These are phyloP conservation scores for Nelumbo lutea DNA, from an alignment of 164 flowering plant genomes.

Conservation along the genomic window DNA sequence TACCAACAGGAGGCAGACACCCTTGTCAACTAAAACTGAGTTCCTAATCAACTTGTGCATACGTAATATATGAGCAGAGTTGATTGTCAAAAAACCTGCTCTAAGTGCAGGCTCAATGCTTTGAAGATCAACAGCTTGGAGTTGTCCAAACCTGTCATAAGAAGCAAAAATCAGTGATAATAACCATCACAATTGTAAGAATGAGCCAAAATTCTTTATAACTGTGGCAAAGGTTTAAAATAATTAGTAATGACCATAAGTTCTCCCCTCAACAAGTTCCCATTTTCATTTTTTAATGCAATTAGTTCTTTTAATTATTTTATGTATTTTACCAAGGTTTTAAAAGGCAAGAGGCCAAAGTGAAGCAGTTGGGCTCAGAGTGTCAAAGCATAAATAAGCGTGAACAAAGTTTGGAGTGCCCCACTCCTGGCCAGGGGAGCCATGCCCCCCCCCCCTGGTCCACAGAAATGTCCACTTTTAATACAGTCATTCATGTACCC, in stretches of 20 bases:
- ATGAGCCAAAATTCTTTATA: neutral
- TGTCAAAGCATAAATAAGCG: neutral
- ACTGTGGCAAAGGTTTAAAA: no score
- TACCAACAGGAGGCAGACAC: neutral
- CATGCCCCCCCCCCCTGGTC: no score
- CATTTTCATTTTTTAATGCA: no score
- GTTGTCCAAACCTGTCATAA: conserved; percentile 85
- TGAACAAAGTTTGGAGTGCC: neutral
- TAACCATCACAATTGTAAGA: neutral
- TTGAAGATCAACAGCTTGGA: conserved; percentile 83
- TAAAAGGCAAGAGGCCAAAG: no score
- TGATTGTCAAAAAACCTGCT: conserved; percentile 49
- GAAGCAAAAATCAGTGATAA: neutral
- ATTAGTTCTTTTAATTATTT: no score
- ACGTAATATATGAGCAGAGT: neutral
- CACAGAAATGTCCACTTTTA: no score
- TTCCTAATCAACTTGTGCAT: neutral
- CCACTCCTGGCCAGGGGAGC: no score
- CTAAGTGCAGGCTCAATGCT: conserved; percentile 80
- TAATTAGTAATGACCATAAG: no score
- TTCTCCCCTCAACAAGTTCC: no score
- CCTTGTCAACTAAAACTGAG: neutral
- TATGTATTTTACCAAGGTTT: no score
- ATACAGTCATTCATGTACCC: no score
- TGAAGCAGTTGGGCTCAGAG: neutral